phyloP scores from a whole-genome alignment of 495 filamentous ascomycete species.

The Neurospora tetrasperma region DNA sequence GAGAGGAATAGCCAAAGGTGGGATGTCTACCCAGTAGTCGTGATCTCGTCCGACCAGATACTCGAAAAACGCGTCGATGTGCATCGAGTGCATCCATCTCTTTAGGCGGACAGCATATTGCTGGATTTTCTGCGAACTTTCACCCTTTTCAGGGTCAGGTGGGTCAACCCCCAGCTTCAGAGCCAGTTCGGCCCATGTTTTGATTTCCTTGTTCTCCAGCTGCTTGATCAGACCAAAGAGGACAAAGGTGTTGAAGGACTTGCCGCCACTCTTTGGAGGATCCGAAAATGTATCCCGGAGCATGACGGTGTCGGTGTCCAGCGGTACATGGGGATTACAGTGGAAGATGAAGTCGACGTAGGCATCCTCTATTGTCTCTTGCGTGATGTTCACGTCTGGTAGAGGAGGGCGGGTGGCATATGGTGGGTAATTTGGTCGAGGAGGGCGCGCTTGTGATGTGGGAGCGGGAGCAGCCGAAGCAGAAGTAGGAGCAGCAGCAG shows the following conservation, averaged over 20 bases:
- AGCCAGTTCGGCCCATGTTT: conserved; percentile 91
- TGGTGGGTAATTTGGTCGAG: not conserved
- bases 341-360: conserved; percentile 86
- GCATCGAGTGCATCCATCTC: conserved; percentile 98
- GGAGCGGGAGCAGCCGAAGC: not conserved
- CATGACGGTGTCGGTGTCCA: conserved; percentile 60
- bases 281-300: conserved; percentile 71
- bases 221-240: conserved; percentile 75
- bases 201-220: conserved; percentile 79
- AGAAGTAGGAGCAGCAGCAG: not conserved
- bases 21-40: conserved; percentile 76
- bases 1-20: conserved; percentile 50
- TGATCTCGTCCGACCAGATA: conserved; percentile 74
- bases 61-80: conserved; percentile 94
- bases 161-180: conserved; percentile 84
- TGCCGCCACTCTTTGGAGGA: conserved; percentile 86
- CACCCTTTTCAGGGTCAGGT: conserved; percentile 72
- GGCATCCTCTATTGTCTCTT: conserved; percentile 71
- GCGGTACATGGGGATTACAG: conserved; percentile 72
- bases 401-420: conserved; percentile 29
- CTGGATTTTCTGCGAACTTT: conserved; percentile 94
- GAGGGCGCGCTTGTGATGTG: not conserved
- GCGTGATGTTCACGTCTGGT: conserved; percentile 60
- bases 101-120: conserved; percentile 94
- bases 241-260: conserved; percentile 76